Conservation (phyloP, 192 early-diverging fungal genomes). For the Geranomyces variabilis region DNA sequence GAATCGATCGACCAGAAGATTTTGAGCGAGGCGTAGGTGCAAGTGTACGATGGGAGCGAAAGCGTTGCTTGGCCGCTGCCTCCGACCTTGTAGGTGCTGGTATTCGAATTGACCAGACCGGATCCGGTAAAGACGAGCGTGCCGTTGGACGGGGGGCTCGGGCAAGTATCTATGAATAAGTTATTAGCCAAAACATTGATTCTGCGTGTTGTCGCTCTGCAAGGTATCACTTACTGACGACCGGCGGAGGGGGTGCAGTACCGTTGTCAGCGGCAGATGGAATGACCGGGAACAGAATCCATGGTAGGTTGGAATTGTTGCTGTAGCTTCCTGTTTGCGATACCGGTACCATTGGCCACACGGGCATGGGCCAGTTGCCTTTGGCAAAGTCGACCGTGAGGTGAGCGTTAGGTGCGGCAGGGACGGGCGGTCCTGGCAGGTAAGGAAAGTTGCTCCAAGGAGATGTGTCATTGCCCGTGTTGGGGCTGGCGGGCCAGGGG, state of each 20-base stretch:
- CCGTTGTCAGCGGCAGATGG: background rate
- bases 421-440: background rate
- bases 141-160: slow-evolving; percentile 3
- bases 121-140: background rate
- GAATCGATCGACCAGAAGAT: slow-evolving; percentile 10
- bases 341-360: slow-evolving; percentile 5
- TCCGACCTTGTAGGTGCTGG: background rate
- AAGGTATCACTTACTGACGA: background rate
- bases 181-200: background rate
- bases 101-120: background rate
- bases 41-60: background rate
- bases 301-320: background rate
- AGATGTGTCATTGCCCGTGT: background rate
- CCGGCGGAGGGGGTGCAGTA: background rate
- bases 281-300: slow-evolving; percentile 5
- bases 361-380: background rate
- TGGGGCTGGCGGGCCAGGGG: background rate
- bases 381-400: background rate
- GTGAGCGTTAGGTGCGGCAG: background rate
- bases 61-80: slow-evolving; percentile 7
- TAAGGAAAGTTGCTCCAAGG: slow-evolving; percentile 16
- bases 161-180: background rate
- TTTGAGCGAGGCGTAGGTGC: background rate
- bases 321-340: background rate
- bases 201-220: background rate